Conservation (phyloP, 2,329 filamentous ascomycete species). For the Cryphonectria carpinicola region DNA sequence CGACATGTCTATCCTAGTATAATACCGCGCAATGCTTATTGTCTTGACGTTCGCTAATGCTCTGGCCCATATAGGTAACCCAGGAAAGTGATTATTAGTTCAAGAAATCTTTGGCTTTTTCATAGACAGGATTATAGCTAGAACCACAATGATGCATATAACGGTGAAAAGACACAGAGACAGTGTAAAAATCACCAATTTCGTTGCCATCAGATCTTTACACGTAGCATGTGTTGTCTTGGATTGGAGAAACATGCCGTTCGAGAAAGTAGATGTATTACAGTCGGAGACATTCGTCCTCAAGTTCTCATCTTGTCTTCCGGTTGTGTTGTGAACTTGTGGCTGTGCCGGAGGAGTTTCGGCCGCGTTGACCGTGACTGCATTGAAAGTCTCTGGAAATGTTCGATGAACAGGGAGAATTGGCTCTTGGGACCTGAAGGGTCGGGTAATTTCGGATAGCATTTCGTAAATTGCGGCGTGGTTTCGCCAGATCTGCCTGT, state of each 20-base stretch:
- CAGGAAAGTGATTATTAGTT: neutral
- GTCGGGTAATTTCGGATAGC: neutral
- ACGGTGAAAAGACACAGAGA: neutral
- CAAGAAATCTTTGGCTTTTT: neutral
- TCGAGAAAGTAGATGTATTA: neutral
- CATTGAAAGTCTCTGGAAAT: neutral
- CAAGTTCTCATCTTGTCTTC: neutral
- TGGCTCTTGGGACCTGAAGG: neutral
- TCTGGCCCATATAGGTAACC: neutral
- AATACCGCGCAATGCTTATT: neutral
- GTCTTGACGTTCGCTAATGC: neutral
- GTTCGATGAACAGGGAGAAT: neutral
- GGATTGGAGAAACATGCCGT: neutral
- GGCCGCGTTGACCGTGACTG: neutral
- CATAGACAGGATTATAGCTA: neutral
- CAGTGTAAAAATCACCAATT: neutral
- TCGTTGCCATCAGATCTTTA: neutral
- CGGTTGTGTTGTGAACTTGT: neutral
- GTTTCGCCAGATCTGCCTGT: neutral
- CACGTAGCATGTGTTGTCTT: neutral
- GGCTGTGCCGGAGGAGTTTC: neutral
- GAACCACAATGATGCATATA: neutral
- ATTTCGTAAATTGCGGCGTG: neutral
- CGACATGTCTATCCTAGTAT: neutral
- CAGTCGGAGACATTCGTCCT: neutral